Evolutionary conservation across 768 basidiomycete genomes (phyloP), one percentile per base, ranked within the genome.

Genomic region (Tremella fuciformis): DNA sequence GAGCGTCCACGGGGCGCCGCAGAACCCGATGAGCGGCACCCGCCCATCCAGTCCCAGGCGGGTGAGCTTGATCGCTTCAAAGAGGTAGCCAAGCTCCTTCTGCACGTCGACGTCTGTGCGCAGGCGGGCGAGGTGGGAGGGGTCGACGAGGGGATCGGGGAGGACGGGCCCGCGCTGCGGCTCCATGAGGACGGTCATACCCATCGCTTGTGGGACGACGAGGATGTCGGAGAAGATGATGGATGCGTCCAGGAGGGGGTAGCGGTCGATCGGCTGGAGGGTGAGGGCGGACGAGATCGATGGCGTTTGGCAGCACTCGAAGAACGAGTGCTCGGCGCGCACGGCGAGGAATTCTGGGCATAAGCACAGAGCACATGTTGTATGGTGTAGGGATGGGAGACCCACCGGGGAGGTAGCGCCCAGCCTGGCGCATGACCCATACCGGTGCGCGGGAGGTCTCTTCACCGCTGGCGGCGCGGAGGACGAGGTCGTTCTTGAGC

Each of bases 211-310:
- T 0, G 96, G 96, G 57, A 99, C 81, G 76, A 99, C 93, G 63
- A 99, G 87, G 79, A 98, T 99, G 76, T 98, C 96, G 67, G 86
- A 89, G 81, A 99, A 99, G 78, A 98, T 97, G 80, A 98, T 98
- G 55, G 91, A 84, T 9, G 94, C 94, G 78, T 98, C 96, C 69
- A 99, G 77, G 37, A 93, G 83, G 1, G 84, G 75, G 78, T 88
- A 98, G 46, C 91, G 85, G 50, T 86, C 84, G 70, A 98, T 90
- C 51, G 96, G 96, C 76, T 98, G 96, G 18, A 97, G 78, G 13
- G 96, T 98, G 69, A 99, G 81, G 73, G 91, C 85, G 40, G 83
- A 86, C 19, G 94, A 93, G 54, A 98, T 84, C 11, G 81, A 81
- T n/a, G 96, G 94, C 0, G 89, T 88, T 67, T 89, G 86, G 76